These are phyloP conservation scores for Hypoxylon fragiforme DNA, from an alignment of 495 filamentous ascomycete species.

Conservation along the genomic window DNA sequence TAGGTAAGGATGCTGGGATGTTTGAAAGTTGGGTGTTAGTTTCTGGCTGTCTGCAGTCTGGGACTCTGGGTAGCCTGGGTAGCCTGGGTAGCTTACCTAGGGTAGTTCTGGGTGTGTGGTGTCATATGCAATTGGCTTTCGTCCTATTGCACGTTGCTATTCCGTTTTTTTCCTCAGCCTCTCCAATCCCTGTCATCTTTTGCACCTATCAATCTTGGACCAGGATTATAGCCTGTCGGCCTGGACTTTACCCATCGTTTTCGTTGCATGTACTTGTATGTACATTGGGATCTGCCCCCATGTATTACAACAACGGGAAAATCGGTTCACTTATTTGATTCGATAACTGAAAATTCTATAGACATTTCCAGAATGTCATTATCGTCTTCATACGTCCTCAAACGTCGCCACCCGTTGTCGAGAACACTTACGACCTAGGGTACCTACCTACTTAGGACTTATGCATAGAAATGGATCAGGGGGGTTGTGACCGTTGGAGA, in stretches of 20 bases:
- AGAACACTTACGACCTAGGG: no score
- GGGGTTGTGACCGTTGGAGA: slow-evolving; percentile 30
- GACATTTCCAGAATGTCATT: slow-evolving; percentile 26
- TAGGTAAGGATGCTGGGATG: not conserved
- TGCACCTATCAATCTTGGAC: slow-evolving; percentile 28
- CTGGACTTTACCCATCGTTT: slow-evolving; percentile 33
- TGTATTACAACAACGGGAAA: not conserved
- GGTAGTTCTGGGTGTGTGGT: slow-evolving; percentile 33
- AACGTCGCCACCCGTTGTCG: slow-evolving; percentile 12
- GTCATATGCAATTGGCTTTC: slow-evolving; percentile 32
- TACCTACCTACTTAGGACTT: no score
- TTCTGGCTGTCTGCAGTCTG: no score
- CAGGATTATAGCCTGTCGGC: slow-evolving; percentile 32
- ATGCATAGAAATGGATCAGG: slow-evolving; percentile 22
- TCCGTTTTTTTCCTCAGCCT: slow-evolving; percentile 37
- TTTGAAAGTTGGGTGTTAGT: not conserved
- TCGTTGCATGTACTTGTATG: slow-evolving; percentile 14
- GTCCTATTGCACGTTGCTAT: no score
- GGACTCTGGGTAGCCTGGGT: no score
- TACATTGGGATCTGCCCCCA: slow-evolving; percentile 22
- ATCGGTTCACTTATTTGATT: slow-evolving; percentile 10
- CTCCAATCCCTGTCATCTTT: slow-evolving; percentile 16
- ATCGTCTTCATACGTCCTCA: slow-evolving; percentile 29
- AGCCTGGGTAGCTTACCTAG: no score
- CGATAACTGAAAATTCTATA: slow-evolving; percentile 4